A percentile compares a stretch with the other conserved stretches of the same genome.
Conservation (phyloP, 139 green algal species). For the Chlamydomonas incerta region DNA sequence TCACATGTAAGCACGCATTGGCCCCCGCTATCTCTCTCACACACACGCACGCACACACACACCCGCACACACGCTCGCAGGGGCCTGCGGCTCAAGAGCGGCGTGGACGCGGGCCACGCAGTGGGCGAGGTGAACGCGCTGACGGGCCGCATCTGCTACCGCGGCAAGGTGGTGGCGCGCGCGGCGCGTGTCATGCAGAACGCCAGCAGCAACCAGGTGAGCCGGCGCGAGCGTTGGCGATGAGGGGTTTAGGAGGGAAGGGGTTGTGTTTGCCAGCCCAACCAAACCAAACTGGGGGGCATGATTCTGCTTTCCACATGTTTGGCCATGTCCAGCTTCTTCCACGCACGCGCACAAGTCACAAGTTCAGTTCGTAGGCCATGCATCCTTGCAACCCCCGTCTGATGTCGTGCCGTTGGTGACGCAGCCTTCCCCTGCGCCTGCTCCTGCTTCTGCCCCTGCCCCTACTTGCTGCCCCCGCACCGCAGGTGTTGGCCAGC, state of each 20-base stretch:
- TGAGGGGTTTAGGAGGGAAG: too few species aligned
- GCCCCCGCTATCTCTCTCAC: too few species aligned
- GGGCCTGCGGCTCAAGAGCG: slow-evolving; percentile 56
- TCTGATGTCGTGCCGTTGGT: background rate
- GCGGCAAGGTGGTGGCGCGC: slow-evolving; percentile 46
- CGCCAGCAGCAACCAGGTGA: slow-evolving; percentile 48
- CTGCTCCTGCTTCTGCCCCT: background rate
- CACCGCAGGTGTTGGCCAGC: slow-evolving; percentile 17
- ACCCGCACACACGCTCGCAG: background rate
- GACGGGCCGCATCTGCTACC: slow-evolving; percentile 55
- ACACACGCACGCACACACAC: background rate
- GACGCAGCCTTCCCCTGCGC: background rate
- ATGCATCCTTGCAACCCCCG: background rate
- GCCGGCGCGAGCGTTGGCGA: too few species aligned
- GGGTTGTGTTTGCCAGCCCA: too few species aligned
- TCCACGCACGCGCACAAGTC: too few species aligned
- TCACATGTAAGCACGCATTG: too few species aligned
- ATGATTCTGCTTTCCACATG: too few species aligned
- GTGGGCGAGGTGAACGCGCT: slow-evolving; percentile 51
- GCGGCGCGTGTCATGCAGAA: slow-evolving; percentile 17
- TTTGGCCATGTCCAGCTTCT: too few species aligned
- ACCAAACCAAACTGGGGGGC: too few species aligned
- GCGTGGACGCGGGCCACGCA: slow-evolving; percentile 47
- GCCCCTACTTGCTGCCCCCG: background rate
- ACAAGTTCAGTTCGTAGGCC: too few species aligned